Percentiles rank a stretch among this genome's conserved stretches.
Evolutionary conservation across 176 grass and related monocot species (phyloP).

Genomic region (Triticum timopheevii): DNA sequence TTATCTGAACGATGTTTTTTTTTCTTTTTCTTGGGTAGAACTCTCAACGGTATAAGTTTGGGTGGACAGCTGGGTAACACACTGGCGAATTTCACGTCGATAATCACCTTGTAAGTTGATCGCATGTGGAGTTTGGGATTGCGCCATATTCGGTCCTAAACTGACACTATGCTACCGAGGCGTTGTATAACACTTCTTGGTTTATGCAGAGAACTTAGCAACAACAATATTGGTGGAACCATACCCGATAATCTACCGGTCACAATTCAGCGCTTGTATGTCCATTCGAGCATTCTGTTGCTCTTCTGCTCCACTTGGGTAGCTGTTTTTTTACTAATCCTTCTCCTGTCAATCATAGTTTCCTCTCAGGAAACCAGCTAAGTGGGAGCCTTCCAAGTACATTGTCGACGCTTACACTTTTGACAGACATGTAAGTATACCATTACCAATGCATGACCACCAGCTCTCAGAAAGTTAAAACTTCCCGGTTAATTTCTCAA

Average conservation of each 20-base stretch:
- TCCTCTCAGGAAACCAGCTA: constrained; percentile 89
- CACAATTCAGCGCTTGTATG: constrained; percentile 84
- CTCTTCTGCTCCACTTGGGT: not conserved
- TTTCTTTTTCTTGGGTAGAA: constrained; percentile 49
- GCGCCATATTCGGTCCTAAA: not conserved
- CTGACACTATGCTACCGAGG: constrained; percentile 6
- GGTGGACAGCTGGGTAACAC: constrained; percentile 79
- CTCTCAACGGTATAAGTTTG: constrained; percentile 68
- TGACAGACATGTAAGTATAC: constrained; percentile 74
- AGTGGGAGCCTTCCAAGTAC: constrained; percentile 76
- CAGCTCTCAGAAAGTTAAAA: constrained; percentile 7
- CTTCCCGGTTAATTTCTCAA: constrained; percentile 26
- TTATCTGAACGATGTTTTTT: constrained; percentile 29
- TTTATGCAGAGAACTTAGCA: constrained; percentile 83
- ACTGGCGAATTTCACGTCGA: constrained; percentile 79
- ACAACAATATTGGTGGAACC: constrained; percentile 92
- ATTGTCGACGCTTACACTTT: constrained; percentile 67
- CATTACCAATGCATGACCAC: constrained; percentile 12
- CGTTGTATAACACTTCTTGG: constrained; percentile 20
- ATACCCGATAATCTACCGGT: constrained; percentile 83
- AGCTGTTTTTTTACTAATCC: constrained; percentile 4
- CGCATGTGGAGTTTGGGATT: constrained; percentile 27
- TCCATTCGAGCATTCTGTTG: not conserved
- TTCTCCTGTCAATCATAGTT: constrained; percentile 52
- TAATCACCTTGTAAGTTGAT: constrained; percentile 76